Percentiles rank a stretch among this genome's conserved stretches.
Evolutionary conservation across 2,329 filamentous ascomycete species (phyloP).

Genomic region (Ciborinia camelliae): DNA sequence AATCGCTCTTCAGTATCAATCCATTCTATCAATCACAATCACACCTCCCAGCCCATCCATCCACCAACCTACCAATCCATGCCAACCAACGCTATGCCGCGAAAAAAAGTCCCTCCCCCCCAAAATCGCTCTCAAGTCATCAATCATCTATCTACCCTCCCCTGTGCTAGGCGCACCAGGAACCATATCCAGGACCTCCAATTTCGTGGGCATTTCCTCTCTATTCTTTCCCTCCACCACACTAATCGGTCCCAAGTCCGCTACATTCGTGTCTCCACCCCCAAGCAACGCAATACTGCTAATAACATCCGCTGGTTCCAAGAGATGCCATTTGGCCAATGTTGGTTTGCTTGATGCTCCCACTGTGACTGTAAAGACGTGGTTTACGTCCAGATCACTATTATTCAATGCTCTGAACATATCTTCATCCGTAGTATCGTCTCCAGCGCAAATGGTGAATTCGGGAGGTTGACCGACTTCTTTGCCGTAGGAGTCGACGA

Average conservation of each 20-base stretch:
- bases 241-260: conserved; percentile 32
- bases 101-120: not conserved
- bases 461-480: conserved; percentile 60
- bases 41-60: not conserved
- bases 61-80: not conserved
- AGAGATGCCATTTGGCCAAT: conserved; percentile 81
- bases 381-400: conserved; percentile 53
- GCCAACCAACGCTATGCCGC: not conserved
- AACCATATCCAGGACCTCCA: conserved; percentile 11
- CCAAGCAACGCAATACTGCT: conserved; percentile 57
- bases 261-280: conserved; percentile 29
- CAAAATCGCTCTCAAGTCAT: not conserved
- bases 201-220: conserved; percentile 21
- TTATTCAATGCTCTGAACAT: conserved; percentile 80
- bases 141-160: not conserved
- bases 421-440: conserved; percentile 98
- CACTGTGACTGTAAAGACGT: conserved; percentile 87
- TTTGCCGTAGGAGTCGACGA: conserved; percentile 68
- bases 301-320: conserved; percentile 86
- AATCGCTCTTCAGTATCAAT: not conserved
- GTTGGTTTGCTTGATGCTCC: conserved; percentile 91
- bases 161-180: conserved; percentile 1
- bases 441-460: conserved; percentile 86
- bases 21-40: not conserved
- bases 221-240: conserved; percentile 33